Conservation (phyloP, 2,329 filamentous ascomycete species). For the Exserohilum rostratum region DNA sequence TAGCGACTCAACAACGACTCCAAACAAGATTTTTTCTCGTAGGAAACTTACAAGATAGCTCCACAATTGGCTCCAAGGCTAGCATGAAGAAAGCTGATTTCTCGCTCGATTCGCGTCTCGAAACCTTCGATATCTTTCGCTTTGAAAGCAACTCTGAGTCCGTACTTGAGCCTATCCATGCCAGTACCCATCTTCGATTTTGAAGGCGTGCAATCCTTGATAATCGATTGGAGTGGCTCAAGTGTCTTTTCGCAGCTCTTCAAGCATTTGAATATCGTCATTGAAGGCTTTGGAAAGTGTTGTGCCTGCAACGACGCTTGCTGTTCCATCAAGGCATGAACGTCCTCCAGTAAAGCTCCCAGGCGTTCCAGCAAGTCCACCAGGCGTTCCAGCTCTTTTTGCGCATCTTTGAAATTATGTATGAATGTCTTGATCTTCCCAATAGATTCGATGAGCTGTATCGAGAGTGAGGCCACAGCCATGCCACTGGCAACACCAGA, state of each 20-base stretch:
- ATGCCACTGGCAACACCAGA: constrained; percentile 24
- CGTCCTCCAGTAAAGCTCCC: constrained; percentile 6
- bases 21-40: too few relatives aligned
- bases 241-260: constrained; percentile 17
- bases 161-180: constrained; percentile 4
- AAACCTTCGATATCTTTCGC: constrained; percentile 15
- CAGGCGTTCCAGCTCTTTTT: constrained; percentile 19
- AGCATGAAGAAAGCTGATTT: constrained; percentile 9
- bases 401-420: constrained; percentile 15
- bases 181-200: neutral
- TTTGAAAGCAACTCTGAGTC: constrained; percentile 13
- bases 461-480: constrained; percentile 18
- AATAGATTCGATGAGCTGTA: constrained; percentile 23
- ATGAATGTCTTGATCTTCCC: constrained; percentile 13
- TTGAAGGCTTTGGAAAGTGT: constrained; percentile 17
- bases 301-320: constrained; percentile 6
- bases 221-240: neutral
- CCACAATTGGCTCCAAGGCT: constrained; percentile 10
- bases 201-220: constrained; percentile 1
- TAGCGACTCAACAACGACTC: neutral
- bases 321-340: constrained; percentile 6
- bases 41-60: constrained; percentile 13
- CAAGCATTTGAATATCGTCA: constrained; percentile 14
- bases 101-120: constrained; percentile 13
- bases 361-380: constrained; percentile 13